Conservation (phyloP, 805 yeast genomes). For the Nakazawaea ernobii region DNA sequence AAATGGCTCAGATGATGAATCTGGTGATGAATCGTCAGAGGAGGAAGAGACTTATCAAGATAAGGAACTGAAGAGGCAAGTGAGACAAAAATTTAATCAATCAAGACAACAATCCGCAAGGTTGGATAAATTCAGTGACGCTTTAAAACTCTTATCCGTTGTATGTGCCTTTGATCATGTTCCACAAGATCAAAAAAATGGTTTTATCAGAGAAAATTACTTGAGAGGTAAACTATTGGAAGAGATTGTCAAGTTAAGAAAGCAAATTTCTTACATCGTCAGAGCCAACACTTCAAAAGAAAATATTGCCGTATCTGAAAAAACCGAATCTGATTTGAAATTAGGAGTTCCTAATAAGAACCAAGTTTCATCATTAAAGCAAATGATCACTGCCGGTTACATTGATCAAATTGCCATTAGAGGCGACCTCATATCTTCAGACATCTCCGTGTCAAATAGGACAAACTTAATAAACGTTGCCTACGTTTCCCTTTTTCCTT, state of each 20-base stretch:
- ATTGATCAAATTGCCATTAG: slow-evolving; percentile 86
- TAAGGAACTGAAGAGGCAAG: slow-evolving; percentile 31
- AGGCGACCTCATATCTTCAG: slow-evolving; percentile 67
- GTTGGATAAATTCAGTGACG: slow-evolving; percentile 73
- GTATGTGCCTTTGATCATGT: slow-evolving; percentile 86
- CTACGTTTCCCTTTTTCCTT: slow-evolving; percentile 52
- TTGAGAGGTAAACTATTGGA: slow-evolving; percentile 77
- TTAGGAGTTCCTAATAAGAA: slow-evolving; percentile 60
- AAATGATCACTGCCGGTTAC: slow-evolving; percentile 89
- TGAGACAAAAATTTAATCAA: slow-evolving; percentile 48
- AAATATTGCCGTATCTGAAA: slow-evolving; percentile 43
- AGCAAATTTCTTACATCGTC: slow-evolving; percentile 74
- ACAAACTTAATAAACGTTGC: slow-evolving; percentile 57
- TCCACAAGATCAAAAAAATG: slow-evolving; percentile 36
- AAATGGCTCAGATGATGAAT: slow-evolving; percentile 29
- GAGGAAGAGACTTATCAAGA: slow-evolving; percentile 30
- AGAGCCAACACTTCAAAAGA: slow-evolving; percentile 58
- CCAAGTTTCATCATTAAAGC: slow-evolving; percentile 78
- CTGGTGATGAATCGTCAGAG: slow-evolving; percentile 31
- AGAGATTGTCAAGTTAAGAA: slow-evolving; percentile 76
- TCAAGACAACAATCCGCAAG: slow-evolving; percentile 57
- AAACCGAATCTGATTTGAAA: slow-evolving; percentile 32
- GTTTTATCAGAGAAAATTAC: slow-evolving; percentile 56
- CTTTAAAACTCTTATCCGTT: slow-evolving; percentile 66
- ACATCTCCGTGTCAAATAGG: slow-evolving; percentile 52